Evolutionary conservation across 805 yeast genomes (phyloP).

Genomic region (Candida boidinii): DNA sequence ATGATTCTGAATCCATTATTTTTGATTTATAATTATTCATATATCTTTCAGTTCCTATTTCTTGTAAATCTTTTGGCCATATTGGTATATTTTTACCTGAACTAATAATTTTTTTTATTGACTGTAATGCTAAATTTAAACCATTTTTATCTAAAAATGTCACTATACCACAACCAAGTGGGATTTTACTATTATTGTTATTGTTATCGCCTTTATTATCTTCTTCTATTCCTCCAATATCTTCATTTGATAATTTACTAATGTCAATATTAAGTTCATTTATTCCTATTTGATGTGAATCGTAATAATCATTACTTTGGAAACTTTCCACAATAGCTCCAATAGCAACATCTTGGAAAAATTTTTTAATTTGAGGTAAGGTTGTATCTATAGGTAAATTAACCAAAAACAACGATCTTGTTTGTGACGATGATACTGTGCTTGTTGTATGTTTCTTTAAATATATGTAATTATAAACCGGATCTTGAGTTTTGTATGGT

Average conservation of each 20-base stretch:
- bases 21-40: constrained; percentile 28
- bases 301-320: constrained; percentile 24
- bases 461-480: constrained; percentile 47
- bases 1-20: constrained; percentile 37
- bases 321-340: constrained; percentile 53
- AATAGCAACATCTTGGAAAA: constrained; percentile 50
- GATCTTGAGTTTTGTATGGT: constrained; percentile 6
- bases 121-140: constrained; percentile 52
- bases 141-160: constrained; percentile 68
- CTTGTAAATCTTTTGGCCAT: constrained; percentile 29
- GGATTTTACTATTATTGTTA: constrained; percentile 35
- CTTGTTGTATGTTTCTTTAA: constrained; percentile 53
- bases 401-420: constrained; percentile 61
- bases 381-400: constrained; percentile 66
- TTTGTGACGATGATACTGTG: constrained; percentile 26
- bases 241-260: constrained; percentile 51
- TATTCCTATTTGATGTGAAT: too few species aligned
- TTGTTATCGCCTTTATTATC: constrained; percentile 17
- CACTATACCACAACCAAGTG: constrained; percentile 66
- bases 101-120: constrained; percentile 43
- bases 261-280: constrained; percentile 49
- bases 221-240: constrained; percentile 27
- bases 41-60: constrained; percentile 33
- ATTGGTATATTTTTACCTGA: constrained; percentile 18
- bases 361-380: constrained; percentile 41